These are phyloP conservation scores for Chytriomyces sp. DNA, from an alignment of 192 early-diverging fungal genomes.

Conservation along the genomic window DNA sequence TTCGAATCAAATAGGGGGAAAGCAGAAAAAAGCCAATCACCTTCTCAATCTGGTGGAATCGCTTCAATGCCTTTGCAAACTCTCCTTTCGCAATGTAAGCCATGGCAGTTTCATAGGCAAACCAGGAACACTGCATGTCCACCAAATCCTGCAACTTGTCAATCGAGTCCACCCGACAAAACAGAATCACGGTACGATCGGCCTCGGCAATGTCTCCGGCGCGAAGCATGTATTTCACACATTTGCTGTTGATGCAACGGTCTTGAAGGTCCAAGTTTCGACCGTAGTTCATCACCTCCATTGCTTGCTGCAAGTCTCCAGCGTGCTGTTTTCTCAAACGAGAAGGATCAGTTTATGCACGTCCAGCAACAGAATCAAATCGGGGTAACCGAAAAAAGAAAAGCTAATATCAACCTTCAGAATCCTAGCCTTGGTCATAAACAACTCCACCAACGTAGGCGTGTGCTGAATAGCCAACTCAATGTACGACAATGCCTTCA, in stretches of 20 bases:
- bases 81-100: conserved; percentile 71
- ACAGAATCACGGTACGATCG: conserved; percentile 80
- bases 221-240: conserved; percentile 91
- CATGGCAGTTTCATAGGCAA: conserved; percentile 76
- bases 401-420: conserved; percentile 66
- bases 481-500: conserved; percentile 76
- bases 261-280: conserved; percentile 92
- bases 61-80: conserved; percentile 84
- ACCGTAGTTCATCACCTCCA: conserved; percentile 80
- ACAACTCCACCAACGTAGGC: conserved; percentile 89
- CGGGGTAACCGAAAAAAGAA: background rate
- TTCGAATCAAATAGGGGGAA: conserved; percentile 11
- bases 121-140: conserved; percentile 95
- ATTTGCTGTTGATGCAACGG: conserved; percentile 92
- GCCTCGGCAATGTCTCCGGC: conserved; percentile 81
- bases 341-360: background rate
- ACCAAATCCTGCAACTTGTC: conserved; percentile 80
- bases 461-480: conserved; percentile 83
- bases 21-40: conserved; percentile 33
- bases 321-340: conserved; percentile 61
- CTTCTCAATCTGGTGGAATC: conserved; percentile 81
- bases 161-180: conserved; percentile 66
- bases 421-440: conserved; percentile 92
- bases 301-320: conserved; percentile 74
- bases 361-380: background rate